A percentile compares a stretch with the other conserved stretches of the same genome.
Conservation (phyloP, 768 basidiomycete species). For the Collybia mongolica region DNA sequence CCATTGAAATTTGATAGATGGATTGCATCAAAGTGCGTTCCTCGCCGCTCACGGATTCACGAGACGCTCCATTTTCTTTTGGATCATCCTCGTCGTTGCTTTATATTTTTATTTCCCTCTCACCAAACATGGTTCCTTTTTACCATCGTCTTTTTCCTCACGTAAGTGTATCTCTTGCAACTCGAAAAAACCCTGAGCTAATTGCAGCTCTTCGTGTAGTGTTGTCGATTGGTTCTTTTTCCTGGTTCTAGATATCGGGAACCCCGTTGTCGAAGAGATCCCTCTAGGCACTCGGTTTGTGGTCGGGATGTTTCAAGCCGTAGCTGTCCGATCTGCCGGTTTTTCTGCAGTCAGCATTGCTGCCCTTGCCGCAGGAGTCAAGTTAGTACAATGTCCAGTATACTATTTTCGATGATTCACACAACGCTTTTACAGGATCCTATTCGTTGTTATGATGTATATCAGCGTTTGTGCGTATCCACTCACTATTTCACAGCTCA, state of each 20-base stretch:
- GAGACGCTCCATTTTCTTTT: conserved; percentile 91
- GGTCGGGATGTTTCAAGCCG: conserved; percentile 76
- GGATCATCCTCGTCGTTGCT: conserved; percentile 92
- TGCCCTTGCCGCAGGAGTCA: conserved; percentile 83
- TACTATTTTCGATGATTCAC: background rate
- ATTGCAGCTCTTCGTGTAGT: conserved; percentile 32
- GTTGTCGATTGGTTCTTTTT: conserved; percentile 88
- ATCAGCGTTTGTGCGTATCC: conserved; percentile 69
- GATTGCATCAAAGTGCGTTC: conserved; percentile 62
- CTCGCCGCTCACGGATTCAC: conserved; percentile 53
- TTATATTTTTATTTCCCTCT: conserved; percentile 86
- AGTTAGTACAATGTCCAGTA: conserved; percentile 45
- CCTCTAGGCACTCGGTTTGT: conserved; percentile 70
- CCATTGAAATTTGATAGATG: conserved; percentile 51
- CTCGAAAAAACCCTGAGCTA: too few species aligned
- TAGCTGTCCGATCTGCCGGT: conserved; percentile 84
- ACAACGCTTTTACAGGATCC: conserved; percentile 48
- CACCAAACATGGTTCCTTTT: conserved; percentile 94
- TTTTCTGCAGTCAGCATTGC: conserved; percentile 76
- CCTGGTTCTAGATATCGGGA: conserved; percentile 85
- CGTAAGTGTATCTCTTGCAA: conserved; percentile 42
- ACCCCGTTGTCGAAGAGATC: conserved; percentile 61
- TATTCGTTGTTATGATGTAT: conserved; percentile 95
- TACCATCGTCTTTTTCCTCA: conserved; percentile 63
- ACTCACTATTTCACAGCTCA: background rate